Percentiles rank a stretch among this genome's conserved stretches.
These are phyloP conservation scores for Erodium trifolium DNA, from an alignment of 441 rosid species.

Conservation along the genomic window DNA sequence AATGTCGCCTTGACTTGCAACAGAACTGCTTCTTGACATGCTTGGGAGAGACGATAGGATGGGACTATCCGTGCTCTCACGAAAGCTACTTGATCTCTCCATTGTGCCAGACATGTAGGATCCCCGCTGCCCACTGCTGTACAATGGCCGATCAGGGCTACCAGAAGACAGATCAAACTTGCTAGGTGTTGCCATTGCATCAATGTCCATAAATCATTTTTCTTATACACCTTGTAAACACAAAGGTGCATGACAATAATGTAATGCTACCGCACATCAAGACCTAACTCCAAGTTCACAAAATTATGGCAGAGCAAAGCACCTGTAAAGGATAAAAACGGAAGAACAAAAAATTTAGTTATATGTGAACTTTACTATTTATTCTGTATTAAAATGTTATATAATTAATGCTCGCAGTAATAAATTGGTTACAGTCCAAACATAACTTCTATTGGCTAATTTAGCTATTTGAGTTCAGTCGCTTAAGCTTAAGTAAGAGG, in stretches of 20 bases:
- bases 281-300: constrained; percentile 33
- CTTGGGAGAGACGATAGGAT: constrained; percentile 58
- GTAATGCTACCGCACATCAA: constrained; percentile 43
- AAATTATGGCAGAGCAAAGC: constrained; percentile 20
- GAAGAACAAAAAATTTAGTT: not conserved
- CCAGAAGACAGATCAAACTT: constrained; percentile 79
- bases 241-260: constrained; percentile 65
- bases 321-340: constrained; percentile 38
- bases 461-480: not conserved
- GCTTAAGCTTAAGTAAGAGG: too few relatives aligned
- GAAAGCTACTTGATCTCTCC: constrained; percentile 88
- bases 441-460: not conserved
- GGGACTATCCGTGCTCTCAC: constrained; percentile 68
- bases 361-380: not conserved
- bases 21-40: constrained; percentile 58
- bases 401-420: constrained; percentile 6
- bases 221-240: constrained; percentile 40
- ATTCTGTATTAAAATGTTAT: constrained; percentile 6
- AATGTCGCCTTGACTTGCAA: constrained; percentile 58
- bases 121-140: constrained; percentile 64
- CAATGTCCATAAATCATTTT: constrained; percentile 42
- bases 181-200: constrained; percentile 80
- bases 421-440: constrained; percentile 3
- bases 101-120: constrained; percentile 63
- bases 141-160: constrained; percentile 72